phyloP scores from a whole-genome alignment of 345 rosid genomes.

The Corymbia maculata region DNA sequence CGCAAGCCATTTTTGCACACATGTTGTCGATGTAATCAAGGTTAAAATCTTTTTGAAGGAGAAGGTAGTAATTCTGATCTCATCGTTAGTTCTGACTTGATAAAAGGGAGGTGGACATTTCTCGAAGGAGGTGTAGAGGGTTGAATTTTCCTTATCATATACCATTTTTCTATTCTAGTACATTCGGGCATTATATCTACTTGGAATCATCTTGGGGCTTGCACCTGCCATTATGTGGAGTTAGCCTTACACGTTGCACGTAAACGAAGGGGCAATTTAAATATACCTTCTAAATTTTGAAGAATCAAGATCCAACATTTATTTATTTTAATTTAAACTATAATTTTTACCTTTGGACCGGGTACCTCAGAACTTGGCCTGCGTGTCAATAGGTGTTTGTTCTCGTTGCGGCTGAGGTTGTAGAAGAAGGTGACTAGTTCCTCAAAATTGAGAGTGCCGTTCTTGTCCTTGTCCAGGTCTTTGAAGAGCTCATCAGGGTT shows the following conservation, averaged over 20 bases:
- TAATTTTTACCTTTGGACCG: background rate
- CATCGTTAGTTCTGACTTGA: background rate
- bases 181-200: too few species aligned
- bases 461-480: background rate
- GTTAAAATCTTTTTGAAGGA: background rate
- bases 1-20: background rate
- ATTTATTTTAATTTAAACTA: background rate
- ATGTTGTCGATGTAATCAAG: background rate
- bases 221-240: too few species aligned
- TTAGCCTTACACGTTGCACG: too few species aligned
- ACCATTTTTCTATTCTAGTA: background rate
- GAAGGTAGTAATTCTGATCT: too few species aligned
- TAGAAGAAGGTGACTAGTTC: background rate
- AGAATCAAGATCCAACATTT: background rate
- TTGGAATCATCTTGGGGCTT: too few species aligned
- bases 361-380: accelerated
- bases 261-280: too few species aligned
- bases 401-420: background rate
- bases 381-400: accelerated
- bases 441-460: background rate
- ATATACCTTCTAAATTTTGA: background rate
- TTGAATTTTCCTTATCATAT: background rate
- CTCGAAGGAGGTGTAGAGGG: background rate
- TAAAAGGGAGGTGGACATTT: background rate
- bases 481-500: background rate